phyloP scores from a whole-genome alignment of 192 early-diverging fungal genomes.

The Coemansia reversa region DNA sequence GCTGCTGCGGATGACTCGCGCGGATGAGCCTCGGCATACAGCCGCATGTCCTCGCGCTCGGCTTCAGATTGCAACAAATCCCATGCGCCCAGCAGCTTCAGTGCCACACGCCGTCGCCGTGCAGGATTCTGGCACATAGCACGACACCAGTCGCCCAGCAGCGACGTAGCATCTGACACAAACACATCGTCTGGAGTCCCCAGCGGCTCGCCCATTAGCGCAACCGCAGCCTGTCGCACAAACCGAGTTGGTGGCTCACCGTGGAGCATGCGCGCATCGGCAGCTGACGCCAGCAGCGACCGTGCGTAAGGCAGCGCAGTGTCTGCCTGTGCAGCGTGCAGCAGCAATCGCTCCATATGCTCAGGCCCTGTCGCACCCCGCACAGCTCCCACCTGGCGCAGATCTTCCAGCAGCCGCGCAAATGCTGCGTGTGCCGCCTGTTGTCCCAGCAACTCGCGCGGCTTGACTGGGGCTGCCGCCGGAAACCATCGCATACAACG shows the following conservation, averaged over 20 bases:
- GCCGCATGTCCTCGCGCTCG: conserved; percentile 35
- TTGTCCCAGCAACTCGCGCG: conserved; percentile 16
- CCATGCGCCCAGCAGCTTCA: conserved; percentile 36
- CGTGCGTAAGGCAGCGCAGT: conserved; percentile 32
- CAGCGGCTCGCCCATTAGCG: conserved; percentile 8
- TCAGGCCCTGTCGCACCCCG: conserved; percentile 20
- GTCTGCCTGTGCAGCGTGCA: conserved; percentile 4
- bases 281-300: conserved; percentile 31
- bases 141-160: conserved; percentile 40
- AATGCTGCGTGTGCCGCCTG: conserved; percentile 12
- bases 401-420: conserved; percentile 10
- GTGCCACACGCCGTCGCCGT: conserved; percentile 27
- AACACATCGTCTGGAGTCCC: conserved; percentile 3
- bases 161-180: conserved; percentile 19
- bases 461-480: conserved; percentile 39
- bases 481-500: conserved; percentile 50
- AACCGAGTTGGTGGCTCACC: conserved; percentile 20
- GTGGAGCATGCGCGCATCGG: conserved; percentile 14
- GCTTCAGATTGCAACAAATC: conserved; percentile 45
- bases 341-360: conserved; percentile 25
- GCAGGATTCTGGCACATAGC: conserved; percentile 44
- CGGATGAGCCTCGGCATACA: conserved; percentile 16
- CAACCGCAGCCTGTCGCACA: conserved; percentile 22
- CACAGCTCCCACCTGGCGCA: conserved; percentile 14
- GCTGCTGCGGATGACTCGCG: background rate